These are phyloP conservation scores for Beauveria pseudobassiana DNA, from an alignment of 2,329 filamentous ascomycete genomes.

Conservation along the genomic window DNA sequence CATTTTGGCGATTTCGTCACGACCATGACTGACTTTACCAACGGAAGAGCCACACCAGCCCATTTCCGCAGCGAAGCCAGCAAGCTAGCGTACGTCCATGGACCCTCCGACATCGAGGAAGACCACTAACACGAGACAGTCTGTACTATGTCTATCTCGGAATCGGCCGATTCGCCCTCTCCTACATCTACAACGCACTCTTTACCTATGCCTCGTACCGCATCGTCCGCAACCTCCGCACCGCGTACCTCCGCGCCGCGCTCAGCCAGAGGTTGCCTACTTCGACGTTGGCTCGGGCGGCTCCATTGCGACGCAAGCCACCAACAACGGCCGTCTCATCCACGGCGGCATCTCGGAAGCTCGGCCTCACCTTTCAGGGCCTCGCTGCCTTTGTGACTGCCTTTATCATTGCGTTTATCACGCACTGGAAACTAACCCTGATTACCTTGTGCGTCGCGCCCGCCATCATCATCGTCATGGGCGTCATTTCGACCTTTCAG, in stretches of 20 bases:
- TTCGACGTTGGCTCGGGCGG: constrained; percentile 37
- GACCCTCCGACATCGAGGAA: too few relatives aligned
- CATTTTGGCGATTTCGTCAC: constrained; percentile 32
- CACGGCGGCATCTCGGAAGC: constrained; percentile 33
- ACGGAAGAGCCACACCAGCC: constrained; percentile 17
- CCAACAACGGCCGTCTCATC: constrained; percentile 36
- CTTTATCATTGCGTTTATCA: constrained; percentile 31
- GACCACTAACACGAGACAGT: constrained; percentile 19
- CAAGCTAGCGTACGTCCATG: constrained; percentile 22
- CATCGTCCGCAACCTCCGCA: constrained; percentile 40
- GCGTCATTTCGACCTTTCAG: constrained; percentile 19
- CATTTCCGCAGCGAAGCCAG: constrained; percentile 24
- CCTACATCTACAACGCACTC: constrained; percentile 38
- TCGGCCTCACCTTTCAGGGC: constrained; percentile 32
- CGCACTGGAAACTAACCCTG: constrained; percentile 37
- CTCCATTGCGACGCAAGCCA: constrained; percentile 35
- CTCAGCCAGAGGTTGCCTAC: constrained; percentile 44
- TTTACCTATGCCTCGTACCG: constrained; percentile 44
- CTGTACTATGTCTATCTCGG: constrained; percentile 54
- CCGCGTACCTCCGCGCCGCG: constrained; percentile 41
- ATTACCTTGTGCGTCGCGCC: constrained; percentile 27
- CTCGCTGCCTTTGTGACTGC: constrained; percentile 30
- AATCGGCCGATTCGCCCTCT: constrained; percentile 41
- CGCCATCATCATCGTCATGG: constrained; percentile 24
- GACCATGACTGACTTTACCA: constrained; percentile 26